Base-by-base conservation (phyloP, 495 filamentous ascomycete genomes). In the Astrocystis sublimbata region DNA sequence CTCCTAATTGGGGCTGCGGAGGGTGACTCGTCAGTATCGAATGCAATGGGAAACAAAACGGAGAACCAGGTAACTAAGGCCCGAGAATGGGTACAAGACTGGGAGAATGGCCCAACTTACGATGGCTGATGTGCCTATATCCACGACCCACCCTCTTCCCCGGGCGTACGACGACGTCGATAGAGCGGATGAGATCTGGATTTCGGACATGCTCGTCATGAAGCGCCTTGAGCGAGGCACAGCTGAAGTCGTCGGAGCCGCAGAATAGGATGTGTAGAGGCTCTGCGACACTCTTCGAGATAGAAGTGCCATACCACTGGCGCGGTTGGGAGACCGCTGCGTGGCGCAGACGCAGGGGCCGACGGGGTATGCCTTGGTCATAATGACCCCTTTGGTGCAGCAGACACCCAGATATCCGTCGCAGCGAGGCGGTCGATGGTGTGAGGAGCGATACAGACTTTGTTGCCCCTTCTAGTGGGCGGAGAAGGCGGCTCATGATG, bases 251-350 rank as follows among this genome's bases (percentile, higher is more conserved):
- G 70, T 98, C 94, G 10, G 96, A 96, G 26, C 94, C 94, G 73
- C 92, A 98, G 76, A 97, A 98, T 17, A 98, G 85, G 51, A 98
- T 91, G n/a, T 88, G 83, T 28, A 98, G 81, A 2, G 92, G 92
- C 8, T 81, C 74, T 0, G 76, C 78, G 17, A 17, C 45, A 35
- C 65, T 74, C 54, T 33, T 30, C 2, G 52, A 33, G 7, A 4
- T 15, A 1, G 58, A n/a, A n/a, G n/a, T 24, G 9, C 45, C 42
- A 21, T 50, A 59, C 13, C 45, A 35, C 19, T 42, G 17, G 2
- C 42, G 10, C 28, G 36, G 56, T 19, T 15, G 33, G 7, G 17
- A 33, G 15, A 33, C 1, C 12, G 46, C 10, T 6, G 30, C 24
- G 21, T 42, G 5, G 21, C 17, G 30, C 28, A 9, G 36, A 13